A percentile compares a stretch with the other conserved stretches of the same genome.
phyloP scores from a whole-genome alignment of 2,329 filamentous ascomycete genomes.

The Fusarium veterinarium region DNA sequence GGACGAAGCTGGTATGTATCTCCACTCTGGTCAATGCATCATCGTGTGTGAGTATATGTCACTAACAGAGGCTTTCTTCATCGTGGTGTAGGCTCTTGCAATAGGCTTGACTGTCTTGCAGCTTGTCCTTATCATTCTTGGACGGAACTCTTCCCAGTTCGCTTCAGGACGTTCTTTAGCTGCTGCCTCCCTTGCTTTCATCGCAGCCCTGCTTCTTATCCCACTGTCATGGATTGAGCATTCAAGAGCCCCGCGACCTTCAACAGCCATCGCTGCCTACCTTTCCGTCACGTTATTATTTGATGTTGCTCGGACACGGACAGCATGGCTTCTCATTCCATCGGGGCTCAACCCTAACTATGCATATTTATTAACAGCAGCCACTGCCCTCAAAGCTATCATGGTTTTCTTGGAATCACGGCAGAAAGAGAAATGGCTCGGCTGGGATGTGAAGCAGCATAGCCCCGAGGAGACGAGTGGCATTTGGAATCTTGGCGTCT shows the following conservation, averaged over 20 bases:
- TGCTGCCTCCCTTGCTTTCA: neutral
- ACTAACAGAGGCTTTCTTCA: neutral
- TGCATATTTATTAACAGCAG: neutral
- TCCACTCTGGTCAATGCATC: neutral
- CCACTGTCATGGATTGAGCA: neutral
- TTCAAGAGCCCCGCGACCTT: neutral
- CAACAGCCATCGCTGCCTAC: neutral
- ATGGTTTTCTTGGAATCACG: neutral
- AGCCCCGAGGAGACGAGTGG: neutral
- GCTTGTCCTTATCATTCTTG: neutral
- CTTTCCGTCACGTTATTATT: neutral
- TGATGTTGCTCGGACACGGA: neutral
- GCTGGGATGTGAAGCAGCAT: neutral
- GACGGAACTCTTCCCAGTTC: neutral
- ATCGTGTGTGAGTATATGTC: neutral
- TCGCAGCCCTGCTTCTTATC: neutral
- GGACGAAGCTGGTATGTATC: neutral
- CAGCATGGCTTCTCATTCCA: neutral
- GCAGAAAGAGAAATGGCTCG: neutral
- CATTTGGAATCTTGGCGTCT: neutral
- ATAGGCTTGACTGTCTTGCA: neutral
- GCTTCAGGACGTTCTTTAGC: neutral
- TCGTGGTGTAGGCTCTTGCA: neutral
- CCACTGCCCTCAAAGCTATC: neutral
- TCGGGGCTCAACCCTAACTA: rapidly evolving